Conservation (phyloP, 176 grass and related monocot genomes). For the Aechmea fasciata region DNA sequence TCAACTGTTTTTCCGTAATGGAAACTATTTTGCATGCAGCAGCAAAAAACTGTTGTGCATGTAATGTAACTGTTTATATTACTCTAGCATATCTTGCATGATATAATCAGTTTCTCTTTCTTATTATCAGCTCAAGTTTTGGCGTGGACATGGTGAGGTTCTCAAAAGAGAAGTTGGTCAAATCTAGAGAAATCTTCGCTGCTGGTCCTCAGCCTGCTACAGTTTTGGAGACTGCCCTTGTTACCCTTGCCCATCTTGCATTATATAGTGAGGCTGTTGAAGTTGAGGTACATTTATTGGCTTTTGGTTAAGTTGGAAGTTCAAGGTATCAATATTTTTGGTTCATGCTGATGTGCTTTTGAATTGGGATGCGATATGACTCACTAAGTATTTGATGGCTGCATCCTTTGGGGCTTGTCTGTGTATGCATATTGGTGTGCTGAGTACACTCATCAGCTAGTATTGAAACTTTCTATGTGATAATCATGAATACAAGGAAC, state of each 20-base stretch:
- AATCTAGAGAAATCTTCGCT: slow-evolving; percentile 57
- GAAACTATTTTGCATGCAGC: too few relatives aligned
- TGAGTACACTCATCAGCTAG: too few relatives aligned
- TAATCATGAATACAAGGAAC: too few relatives aligned
- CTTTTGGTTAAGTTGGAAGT: not conserved
- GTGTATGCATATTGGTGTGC: too few relatives aligned
- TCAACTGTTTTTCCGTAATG: too few relatives aligned
- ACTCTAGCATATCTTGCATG: not conserved
- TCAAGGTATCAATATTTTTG: too few relatives aligned
- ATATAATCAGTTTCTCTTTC: slow-evolving; percentile 12
- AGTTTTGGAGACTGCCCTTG: slow-evolving; percentile 60
- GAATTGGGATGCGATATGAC: not conserved
- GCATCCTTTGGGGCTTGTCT: too few relatives aligned
- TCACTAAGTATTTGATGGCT: not conserved
- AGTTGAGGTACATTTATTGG: slow-evolving; percentile 57
- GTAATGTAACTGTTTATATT: slow-evolving; percentile 9
- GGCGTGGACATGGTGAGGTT: slow-evolving; percentile 66
- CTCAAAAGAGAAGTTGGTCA: slow-evolving; percentile 44
- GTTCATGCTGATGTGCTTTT: not conserved
- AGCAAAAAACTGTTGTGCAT: not conserved
- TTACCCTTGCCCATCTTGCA: slow-evolving; percentile 72
- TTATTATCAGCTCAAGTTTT: slow-evolving; percentile 58
- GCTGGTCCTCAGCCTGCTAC: slow-evolving; percentile 40
- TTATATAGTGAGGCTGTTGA: slow-evolving; percentile 76
- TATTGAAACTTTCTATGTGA: too few relatives aligned